Evolutionary conservation across 83 land plant genomes (phyloP).

Genomic region (Diphasiastrum complanatum): DNA sequence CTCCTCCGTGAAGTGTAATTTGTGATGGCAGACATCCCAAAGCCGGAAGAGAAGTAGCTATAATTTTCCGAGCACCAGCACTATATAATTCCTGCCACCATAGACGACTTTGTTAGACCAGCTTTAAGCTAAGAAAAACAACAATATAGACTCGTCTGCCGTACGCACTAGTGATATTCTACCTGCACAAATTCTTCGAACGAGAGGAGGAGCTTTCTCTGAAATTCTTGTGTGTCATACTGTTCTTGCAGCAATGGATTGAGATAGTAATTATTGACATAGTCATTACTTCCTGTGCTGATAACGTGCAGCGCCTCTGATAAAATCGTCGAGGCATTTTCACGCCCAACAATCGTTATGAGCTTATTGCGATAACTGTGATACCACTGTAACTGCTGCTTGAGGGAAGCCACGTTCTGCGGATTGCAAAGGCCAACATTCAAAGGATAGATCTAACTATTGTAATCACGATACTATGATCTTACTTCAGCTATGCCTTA

Average conservation of each 20-base stretch:
- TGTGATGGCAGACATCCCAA: slow-evolving; percentile 19
- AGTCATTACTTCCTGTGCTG: slow-evolving; percentile 20
- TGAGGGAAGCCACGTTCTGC: slow-evolving; percentile 9
- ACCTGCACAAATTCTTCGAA: too few relatives aligned
- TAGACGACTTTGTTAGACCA: neutral
- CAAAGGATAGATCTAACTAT: too few relatives aligned
- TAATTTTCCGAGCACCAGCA: slow-evolving; percentile 12
- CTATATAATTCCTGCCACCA: slow-evolving; percentile 9
- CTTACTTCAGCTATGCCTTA: too few relatives aligned
- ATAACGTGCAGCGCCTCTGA: slow-evolving; percentile 3
- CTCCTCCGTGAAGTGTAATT: slow-evolving; percentile 5
- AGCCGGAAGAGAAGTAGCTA: neutral
- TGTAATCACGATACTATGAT: too few relatives aligned
- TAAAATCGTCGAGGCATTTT: neutral
- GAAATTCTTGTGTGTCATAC: neutral
- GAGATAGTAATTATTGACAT: slow-evolving; percentile 7
- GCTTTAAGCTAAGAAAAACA: neutral
- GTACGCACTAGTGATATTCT: too few relatives aligned
- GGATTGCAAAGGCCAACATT: neutral
- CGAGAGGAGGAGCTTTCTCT: too few relatives aligned
- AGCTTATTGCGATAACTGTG: neutral
- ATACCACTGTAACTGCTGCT: slow-evolving; percentile 5
- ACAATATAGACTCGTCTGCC: too few relatives aligned
- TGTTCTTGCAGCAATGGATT: slow-evolving; percentile 3
- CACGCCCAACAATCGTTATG: neutral